A percentile compares a stretch with the other conserved stretches of the same genome.
Conservation (phyloP, 768 basidiomycete genomes). For the Tephrocybe sp. region DNA sequence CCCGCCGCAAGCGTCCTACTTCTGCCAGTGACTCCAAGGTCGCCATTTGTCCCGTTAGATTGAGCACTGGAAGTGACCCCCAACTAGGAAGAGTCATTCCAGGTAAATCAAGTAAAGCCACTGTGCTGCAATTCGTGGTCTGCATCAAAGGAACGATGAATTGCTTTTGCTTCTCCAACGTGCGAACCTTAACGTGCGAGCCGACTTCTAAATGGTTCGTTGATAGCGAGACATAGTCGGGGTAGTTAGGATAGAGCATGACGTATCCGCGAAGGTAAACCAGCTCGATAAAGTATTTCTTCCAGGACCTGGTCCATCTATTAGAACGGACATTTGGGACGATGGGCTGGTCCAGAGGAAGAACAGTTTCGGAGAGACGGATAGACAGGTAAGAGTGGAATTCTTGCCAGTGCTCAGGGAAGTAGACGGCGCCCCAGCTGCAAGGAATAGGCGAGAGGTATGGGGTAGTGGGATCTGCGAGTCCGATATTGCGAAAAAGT, state of each 20-base stretch:
- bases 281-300: conserved; percentile 86
- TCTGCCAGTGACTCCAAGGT: conserved; percentile 28
- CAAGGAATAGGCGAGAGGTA: conserved; percentile 88
- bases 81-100: conserved; percentile 46
- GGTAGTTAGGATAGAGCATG: conserved; percentile 89
- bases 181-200: conserved; percentile 66
- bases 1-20: conserved; percentile 32
- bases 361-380: conserved; percentile 56
- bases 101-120: conserved; percentile 59
- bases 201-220: conserved; percentile 91
- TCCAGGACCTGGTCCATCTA: conserved; percentile 81
- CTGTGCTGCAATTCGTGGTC: conserved; percentile 8
- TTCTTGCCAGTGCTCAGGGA: conserved; percentile 85
- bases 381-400: conserved; percentile 75
- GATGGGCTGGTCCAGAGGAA: conserved; percentile 42
- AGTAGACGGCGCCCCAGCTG: conserved; percentile 91
- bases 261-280: conserved; percentile 78
- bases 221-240: conserved; percentile 67
- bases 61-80: conserved; percentile 61
- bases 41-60: conserved; percentile 54
- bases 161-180: conserved; percentile 54
- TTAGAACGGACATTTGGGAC: conserved; percentile 81
- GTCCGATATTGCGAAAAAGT: conserved; percentile 43
- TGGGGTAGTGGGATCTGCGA: conserved; percentile 51
- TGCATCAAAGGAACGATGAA: conserved; percentile 74